phyloP scores from a whole-genome alignment of 495 filamentous ascomycete species.

The Aspergillus incahuasiensis region DNA sequence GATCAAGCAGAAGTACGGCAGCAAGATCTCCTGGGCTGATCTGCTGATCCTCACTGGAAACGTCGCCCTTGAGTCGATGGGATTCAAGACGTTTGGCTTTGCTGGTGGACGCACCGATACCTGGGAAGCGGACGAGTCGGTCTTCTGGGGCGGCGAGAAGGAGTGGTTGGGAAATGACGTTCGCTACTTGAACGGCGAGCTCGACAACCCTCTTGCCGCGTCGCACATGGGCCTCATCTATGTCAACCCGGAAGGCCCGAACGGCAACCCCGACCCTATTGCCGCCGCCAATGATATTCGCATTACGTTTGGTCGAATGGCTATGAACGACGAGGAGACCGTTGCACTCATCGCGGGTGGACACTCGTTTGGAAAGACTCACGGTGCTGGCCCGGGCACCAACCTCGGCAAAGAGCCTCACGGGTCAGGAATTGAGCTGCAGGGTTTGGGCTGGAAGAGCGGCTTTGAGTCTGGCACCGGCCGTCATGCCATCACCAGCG shows the following conservation, averaged over 20 bases:
- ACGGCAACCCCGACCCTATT: constrained; percentile 61
- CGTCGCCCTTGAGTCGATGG: constrained; percentile 71
- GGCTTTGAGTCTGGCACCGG: constrained; percentile 55
- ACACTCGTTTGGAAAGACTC: constrained; percentile 71
- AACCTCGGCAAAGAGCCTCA: constrained; percentile 61
- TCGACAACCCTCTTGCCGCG: constrained; percentile 59
- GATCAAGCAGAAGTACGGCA: constrained; percentile 77
- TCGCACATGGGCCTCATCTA: constrained; percentile 73
- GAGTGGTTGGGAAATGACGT: constrained; percentile 67
- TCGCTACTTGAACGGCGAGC: constrained; percentile 56
- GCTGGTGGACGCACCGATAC: constrained; percentile 63
- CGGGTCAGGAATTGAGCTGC: constrained; percentile 54
- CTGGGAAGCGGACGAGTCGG: constrained; percentile 67
- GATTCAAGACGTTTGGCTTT: constrained; percentile 67
- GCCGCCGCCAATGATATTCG: constrained; percentile 67
- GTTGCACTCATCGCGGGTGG: constrained; percentile 71
- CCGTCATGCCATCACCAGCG: constrained; percentile 63
- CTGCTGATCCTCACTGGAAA: constrained; percentile 65
- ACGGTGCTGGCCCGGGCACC: constrained; percentile 57
- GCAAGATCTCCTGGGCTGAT: constrained; percentile 76
- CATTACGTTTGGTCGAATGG: constrained; percentile 67
- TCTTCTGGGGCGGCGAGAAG: constrained; percentile 70
- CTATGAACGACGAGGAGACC: constrained; percentile 74
- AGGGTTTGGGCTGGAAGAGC: constrained; percentile 66
- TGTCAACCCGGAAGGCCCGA: constrained; percentile 72